Evolutionary conservation across 2,329 filamentous ascomycete species (phyloP).

Genomic region (Zymoseptoria brevis): DNA sequence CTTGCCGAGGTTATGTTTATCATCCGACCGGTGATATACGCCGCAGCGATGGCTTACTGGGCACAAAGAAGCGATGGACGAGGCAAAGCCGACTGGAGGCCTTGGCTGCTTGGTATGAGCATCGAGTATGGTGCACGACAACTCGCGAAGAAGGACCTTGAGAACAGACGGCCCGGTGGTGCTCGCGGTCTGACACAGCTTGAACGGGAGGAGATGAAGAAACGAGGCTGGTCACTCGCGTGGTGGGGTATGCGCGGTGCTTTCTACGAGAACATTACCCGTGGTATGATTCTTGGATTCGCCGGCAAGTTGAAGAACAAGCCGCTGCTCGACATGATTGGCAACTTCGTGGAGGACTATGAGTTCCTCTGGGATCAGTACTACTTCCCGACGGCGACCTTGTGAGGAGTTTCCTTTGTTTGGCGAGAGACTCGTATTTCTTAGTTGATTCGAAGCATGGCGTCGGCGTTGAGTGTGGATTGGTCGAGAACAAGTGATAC

Average conservation of each 20-base stretch:
- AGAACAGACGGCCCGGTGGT: constrained; percentile 57
- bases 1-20: constrained; percentile 89
- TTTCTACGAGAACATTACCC: constrained; percentile 87
- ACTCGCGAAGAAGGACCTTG: constrained; percentile 60
- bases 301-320: constrained; percentile 63
- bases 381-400: constrained; percentile 68
- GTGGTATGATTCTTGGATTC: constrained; percentile 57
- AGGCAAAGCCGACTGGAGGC: constrained; percentile 75
- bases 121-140: constrained; percentile 88
- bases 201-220: constrained; percentile 82
- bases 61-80: constrained; percentile 50
- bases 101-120: constrained; percentile 79
- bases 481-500: neutral
- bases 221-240: constrained; percentile 78
- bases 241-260: constrained; percentile 98
- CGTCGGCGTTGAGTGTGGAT: neutral
- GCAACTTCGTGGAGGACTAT: constrained; percentile 86
- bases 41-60: constrained; percentile 67
- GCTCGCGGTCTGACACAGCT: constrained; percentile 71
- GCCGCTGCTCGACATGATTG: constrained; percentile 71
- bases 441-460: neutral
- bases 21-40: constrained; percentile 78
- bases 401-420: constrained; percentile 29
- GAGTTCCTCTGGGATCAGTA: constrained; percentile 98
- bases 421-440: neutral